phyloP scores from a whole-genome alignment of 768 basidiomycete species.

The Hydnomerulius pinastri region DNA sequence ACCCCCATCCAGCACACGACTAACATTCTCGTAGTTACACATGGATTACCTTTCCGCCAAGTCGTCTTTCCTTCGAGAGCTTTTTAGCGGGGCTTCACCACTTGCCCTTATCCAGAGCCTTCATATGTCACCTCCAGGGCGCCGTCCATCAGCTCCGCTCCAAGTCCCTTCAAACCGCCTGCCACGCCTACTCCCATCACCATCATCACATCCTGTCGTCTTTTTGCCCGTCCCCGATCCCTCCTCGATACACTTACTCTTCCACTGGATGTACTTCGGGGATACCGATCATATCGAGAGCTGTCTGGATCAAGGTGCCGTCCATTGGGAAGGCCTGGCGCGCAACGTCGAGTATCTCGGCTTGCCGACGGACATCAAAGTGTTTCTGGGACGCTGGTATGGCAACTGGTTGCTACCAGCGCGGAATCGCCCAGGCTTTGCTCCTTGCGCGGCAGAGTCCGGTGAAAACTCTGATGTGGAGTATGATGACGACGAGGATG shows the following conservation, averaged over 20 bases:
- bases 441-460: slow-evolving; percentile 29
- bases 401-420: slow-evolving; percentile 54
- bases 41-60: slow-evolving; percentile 82
- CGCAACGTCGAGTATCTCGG: slow-evolving; percentile 90
- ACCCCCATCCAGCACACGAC: slow-evolving; percentile 5
- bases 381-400: slow-evolving; percentile 78
- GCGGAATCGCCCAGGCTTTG: slow-evolving; percentile 24
- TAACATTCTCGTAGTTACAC: slow-evolving; percentile 56
- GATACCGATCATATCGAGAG: slow-evolving; percentile 63
- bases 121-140: slow-evolving; percentile 21
- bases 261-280: slow-evolving; percentile 86
- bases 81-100: slow-evolving; percentile 69
- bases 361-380: slow-evolving; percentile 72
- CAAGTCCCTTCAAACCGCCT: slow-evolving; percentile 49
- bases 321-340: slow-evolving; percentile 86
- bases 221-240: slow-evolving; percentile 78
- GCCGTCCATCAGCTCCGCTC: slow-evolving; percentile 28
- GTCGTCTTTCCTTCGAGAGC: slow-evolving; percentile 67
- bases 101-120: slow-evolving; percentile 54
- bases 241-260: slow-evolving; percentile 65
- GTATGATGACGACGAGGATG: slow-evolving; percentile 24
- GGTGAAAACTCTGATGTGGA: slow-evolving; percentile 39
- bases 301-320: slow-evolving; percentile 60
- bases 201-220: slow-evolving; percentile 63
- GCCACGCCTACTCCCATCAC: slow-evolving; percentile 68